Percentiles rank a stretch among this genome's conserved stretches.
Conservation (phyloP, 75 land plant species). For the Pinus albicaulis region DNA sequence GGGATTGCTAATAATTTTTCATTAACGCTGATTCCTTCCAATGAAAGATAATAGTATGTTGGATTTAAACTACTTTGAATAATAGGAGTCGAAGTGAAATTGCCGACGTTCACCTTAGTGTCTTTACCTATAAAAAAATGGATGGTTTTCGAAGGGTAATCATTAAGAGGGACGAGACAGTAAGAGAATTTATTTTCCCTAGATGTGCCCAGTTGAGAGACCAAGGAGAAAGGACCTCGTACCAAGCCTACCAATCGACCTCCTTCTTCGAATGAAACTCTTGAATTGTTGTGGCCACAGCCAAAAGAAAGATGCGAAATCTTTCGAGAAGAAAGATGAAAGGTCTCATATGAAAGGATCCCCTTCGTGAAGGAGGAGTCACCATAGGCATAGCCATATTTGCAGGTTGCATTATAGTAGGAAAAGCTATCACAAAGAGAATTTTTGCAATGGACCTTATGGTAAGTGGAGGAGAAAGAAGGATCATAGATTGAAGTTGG, state of each 20-base stretch:
- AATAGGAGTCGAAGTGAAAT: too few relatives aligned
- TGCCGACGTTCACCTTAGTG: rapidly evolving
- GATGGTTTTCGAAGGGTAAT: neutral
- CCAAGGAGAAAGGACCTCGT: neutral
- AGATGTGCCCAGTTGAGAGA: neutral
- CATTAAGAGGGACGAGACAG: neutral
- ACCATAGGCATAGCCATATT: too few relatives aligned
- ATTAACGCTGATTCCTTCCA: too few relatives aligned
- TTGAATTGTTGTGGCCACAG: neutral
- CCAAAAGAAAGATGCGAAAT: neutral
- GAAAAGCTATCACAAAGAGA: neutral
- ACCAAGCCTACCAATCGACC: neutral
- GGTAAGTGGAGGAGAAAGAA: neutral
- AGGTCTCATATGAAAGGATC: too few relatives aligned
- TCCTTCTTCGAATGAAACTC: neutral
- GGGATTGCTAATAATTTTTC: too few relatives aligned
- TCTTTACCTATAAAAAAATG: neutral
- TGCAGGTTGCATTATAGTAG: neutral
- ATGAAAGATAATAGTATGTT: too few relatives aligned
- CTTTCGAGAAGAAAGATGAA: too few relatives aligned
- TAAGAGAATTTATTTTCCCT: neutral
- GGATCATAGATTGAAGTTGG: neutral
- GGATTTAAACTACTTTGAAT: too few relatives aligned
- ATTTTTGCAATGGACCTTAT: neutral
- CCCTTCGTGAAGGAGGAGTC: too few relatives aligned